Conservation (phyloP, 306 rosid genomes). For the Glycine latifolia region DNA sequence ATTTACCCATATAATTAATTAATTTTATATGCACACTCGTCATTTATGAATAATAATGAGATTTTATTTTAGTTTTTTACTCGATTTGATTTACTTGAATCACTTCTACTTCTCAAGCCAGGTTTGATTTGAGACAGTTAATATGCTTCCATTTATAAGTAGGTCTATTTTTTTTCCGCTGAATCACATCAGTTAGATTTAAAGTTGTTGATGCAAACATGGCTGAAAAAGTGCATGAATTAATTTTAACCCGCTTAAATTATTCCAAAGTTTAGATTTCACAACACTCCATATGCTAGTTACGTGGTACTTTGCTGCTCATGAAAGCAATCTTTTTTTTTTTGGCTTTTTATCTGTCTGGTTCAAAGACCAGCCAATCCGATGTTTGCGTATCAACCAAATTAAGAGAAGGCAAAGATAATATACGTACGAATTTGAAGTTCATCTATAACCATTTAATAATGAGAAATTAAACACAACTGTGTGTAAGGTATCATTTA, state of each 20-base stretch:
- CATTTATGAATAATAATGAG: no score
- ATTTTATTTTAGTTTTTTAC: no score
- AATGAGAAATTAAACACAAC: neutral
- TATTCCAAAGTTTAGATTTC: slow-evolving; percentile 43
- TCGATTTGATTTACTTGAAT: no score
- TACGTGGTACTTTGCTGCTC: slow-evolving; percentile 11
- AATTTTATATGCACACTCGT: no score
- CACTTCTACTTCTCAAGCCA: neutral
- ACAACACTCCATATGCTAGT: slow-evolving; percentile 40
- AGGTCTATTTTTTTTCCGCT: neutral
- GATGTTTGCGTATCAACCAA: slow-evolving; percentile 1
- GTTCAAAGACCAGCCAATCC: neutral
- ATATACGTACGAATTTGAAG: neutral
- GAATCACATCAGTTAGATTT: neutral
- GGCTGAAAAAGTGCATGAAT: slow-evolving; percentile 22
- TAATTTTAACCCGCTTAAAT: neutral
- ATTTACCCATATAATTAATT: neutral
- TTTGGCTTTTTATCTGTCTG: neutral
- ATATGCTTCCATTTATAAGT: neutral
- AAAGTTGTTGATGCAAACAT: slow-evolving; percentile 3
- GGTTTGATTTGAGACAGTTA: neutral
- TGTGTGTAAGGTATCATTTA: no score
- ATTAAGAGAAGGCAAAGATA: slow-evolving; percentile 4
- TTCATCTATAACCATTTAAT: neutral
- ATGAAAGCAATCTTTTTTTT: slow-evolving; percentile 39